Percentiles rank a stretch among this genome's conserved stretches.
These are phyloP conservation scores for Cyberlindnera euphorbiae DNA, from an alignment of 805 yeast species.

Conservation along the genomic window DNA sequence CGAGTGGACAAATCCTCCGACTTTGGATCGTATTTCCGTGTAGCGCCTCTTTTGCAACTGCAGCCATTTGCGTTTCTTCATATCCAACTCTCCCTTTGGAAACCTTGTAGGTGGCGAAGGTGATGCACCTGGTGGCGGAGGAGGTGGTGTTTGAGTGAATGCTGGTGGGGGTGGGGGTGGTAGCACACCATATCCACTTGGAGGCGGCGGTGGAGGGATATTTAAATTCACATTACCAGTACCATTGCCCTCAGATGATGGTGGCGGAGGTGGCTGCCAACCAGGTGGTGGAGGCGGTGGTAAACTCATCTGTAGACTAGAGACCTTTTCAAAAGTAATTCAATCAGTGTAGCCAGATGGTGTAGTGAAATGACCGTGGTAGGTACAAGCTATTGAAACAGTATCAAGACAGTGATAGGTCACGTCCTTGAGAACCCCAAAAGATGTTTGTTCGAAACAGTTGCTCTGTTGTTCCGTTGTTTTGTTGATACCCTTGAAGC, in stretches of 20 bases:
- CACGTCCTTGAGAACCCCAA: too few species aligned
- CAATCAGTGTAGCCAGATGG: too few species aligned
- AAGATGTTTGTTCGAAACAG: too few species aligned
- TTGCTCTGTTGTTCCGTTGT: too few species aligned
- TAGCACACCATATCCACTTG: slow-evolving; percentile 14
- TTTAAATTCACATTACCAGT: not conserved
- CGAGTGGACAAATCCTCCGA: slow-evolving; percentile 48
- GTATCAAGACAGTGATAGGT: too few species aligned
- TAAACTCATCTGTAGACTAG: not conserved
- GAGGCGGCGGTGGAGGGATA: slow-evolving; percentile 27
- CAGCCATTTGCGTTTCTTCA: slow-evolving; percentile 54
- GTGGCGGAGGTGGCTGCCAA: slow-evolving; percentile 26
- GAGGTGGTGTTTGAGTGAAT: slow-evolving; percentile 6
- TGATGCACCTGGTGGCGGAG: slow-evolving; percentile 26
- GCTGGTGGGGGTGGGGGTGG: slow-evolving; percentile 20
- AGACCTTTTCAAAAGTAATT: too few species aligned
- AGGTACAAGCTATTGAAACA: too few species aligned
- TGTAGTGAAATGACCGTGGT: not conserved
- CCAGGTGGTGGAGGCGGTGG: slow-evolving; percentile 36
- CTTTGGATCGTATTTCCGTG: slow-evolving; percentile 29
- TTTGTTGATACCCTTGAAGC: too few species aligned
- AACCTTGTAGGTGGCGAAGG: slow-evolving; percentile 16
- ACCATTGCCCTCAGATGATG: slow-evolving; percentile 19
- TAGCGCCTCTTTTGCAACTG: slow-evolving; percentile 57
- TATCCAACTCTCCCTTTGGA: slow-evolving; percentile 31